A percentile compares a stretch with the other conserved stretches of the same genome.
Conservation (phyloP, 2,329 filamentous ascomycete genomes). For the Pseudocercospora cruenta region DNA sequence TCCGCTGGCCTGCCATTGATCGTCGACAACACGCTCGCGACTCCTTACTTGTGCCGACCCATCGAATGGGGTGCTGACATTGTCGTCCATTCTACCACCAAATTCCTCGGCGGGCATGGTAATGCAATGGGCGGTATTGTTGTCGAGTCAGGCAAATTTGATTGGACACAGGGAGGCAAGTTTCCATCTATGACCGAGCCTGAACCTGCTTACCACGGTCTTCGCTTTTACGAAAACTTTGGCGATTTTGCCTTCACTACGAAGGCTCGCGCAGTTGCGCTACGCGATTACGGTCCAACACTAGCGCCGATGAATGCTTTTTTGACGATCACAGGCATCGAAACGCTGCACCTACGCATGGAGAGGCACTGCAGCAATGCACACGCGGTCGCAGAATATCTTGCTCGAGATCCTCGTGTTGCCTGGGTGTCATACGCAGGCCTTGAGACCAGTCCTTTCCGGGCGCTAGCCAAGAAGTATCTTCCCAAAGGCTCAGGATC, state of each 20-base stretch:
- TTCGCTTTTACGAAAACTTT: conserved; percentile 25
- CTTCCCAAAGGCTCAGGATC: conserved; percentile 21
- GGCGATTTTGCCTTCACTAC: conserved; percentile 24
- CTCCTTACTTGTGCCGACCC: conserved; percentile 23
- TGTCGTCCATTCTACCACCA: conserved; percentile 24
- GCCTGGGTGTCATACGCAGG: conserved; percentile 25
- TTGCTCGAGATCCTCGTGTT: conserved; percentile 17
- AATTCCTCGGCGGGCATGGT: conserved; percentile 25
- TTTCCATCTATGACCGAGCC: conserved; percentile 25
- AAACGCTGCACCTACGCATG: conserved; percentile 24
- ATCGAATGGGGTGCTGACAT: conserved; percentile 25
- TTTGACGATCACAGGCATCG: conserved; percentile 23
- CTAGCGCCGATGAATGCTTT: conserved; percentile 24
- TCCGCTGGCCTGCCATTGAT: conserved; percentile 23
- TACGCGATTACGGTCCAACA: conserved; percentile 22
- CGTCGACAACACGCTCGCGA: conserved; percentile 25
- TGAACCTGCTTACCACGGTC: conserved; percentile 22
- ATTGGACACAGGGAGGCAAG: conserved; percentile 19
- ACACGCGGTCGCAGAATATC: conserved; percentile 18
- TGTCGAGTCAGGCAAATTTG: conserved; percentile 25
- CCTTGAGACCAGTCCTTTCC: conserved; percentile 16
- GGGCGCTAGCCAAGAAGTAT: conserved; percentile 15
- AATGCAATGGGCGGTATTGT: conserved; percentile 24
- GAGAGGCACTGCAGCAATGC: conserved; percentile 25
- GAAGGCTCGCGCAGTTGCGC: conserved; percentile 21